A percentile compares a stretch with the other conserved stretches of the same genome.
Conservation (phyloP, 441 rosid species). For the Gossypium trilobum region DNA sequence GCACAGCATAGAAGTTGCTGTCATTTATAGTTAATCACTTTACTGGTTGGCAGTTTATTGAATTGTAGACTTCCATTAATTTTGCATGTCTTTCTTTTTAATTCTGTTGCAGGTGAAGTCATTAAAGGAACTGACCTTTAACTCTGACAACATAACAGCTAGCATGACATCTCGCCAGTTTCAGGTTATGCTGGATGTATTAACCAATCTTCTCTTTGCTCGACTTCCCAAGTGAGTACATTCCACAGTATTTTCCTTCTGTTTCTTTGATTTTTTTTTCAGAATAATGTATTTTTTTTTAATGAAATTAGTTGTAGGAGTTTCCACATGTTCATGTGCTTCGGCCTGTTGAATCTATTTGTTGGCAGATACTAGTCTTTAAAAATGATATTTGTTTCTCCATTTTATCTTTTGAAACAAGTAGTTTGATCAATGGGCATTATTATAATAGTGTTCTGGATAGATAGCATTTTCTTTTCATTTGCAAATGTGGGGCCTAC, state of each 20-base stretch:
- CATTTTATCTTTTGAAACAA: constrained; percentile 1
- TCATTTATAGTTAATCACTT: constrained; percentile 1
- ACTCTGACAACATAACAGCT: constrained; percentile 77
- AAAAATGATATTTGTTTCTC: neutral
- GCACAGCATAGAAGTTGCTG: neutral
- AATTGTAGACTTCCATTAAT: constrained; percentile 13
- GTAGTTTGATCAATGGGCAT: neutral
- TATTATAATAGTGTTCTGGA: constrained; percentile 1
- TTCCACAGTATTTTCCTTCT: constrained; percentile 13
- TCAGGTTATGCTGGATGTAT: constrained; percentile 94
- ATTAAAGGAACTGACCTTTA: constrained; percentile 87
- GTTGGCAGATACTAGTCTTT: neutral
- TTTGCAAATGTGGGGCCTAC: neutral
- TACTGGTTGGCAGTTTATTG: constrained; percentile 8
- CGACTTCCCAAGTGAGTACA: constrained; percentile 89
- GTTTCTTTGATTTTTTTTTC: neutral
- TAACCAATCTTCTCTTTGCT: constrained; percentile 96
- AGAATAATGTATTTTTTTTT: neutral
- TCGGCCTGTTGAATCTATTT: neutral
- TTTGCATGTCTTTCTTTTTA: constrained; percentile 17
- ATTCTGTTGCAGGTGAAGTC: constrained; percentile 74
- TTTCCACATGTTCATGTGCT: neutral
- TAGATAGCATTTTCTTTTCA: neutral
- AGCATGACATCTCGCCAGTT: constrained; percentile 98
- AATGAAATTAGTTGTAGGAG: neutral